Base-by-base conservation (phyloP, 2,329 filamentous ascomycete genomes). In the Paraphaeosphaeria minitans region DNA sequence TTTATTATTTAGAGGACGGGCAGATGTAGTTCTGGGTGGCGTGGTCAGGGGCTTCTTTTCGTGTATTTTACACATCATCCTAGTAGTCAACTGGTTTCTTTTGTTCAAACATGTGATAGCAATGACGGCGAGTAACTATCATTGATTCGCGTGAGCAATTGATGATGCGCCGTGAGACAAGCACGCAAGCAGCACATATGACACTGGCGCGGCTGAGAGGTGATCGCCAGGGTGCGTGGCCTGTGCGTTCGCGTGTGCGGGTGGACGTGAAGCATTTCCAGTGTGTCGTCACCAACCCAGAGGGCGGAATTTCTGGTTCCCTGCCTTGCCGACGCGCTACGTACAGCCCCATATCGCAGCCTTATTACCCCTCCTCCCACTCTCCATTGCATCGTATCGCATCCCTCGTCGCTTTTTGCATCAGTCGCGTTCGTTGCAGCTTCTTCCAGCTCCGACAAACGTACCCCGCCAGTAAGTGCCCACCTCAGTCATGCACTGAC, bases 51-150 rank as follows among this genome's bases (percentile, higher is more conserved):
- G 71, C 67, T 75, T 75, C 68, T 66, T 71, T 71, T 71, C 68
- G 70, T 77, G 75, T 78, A 78, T 75, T 77, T 69, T 77, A 78
- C 74, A 75, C 62, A 74, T 68, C 64, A 76, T 72, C 69, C 65
- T 72, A 75, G 69, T 72, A 75, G 72, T 66, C 65, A 76, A 77
- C 58, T 66, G 64, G 60, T 43, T 77, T 77, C 75, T 61, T 77
- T 75, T 76, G 74, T 70, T 42, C 46, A 35, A n/a, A 16, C 37
- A 37, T 49, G 51, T 45, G 29, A 24, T 33, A 2, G 14, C 31
- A 21, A 41, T 51, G 41, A 53, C 33, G 49, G 21, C 19, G 31
- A 21, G 41, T 56, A 46, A 56, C 53, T 35, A 37, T n/a, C n/a
- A n/a, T 29, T 41, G 37, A n/a, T 21, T 37, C 41, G 35, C 35